Conservation (phyloP, 345 rosid genomes). For the Rubroshorea leprosula region DNA sequence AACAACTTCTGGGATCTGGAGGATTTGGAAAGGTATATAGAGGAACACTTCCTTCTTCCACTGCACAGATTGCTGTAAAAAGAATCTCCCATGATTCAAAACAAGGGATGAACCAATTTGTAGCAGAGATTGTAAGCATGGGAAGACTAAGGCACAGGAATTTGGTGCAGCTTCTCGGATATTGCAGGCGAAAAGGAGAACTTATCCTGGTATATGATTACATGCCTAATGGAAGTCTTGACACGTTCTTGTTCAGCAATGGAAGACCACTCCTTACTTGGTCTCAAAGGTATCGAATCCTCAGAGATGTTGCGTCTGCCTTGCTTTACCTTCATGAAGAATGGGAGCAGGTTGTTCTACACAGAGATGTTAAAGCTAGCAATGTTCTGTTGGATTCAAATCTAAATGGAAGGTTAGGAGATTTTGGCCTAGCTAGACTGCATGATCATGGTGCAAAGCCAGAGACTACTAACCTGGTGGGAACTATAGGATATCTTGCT, state of each 20-base stretch:
- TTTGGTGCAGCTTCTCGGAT: constrained; percentile 48
- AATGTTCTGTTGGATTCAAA: constrained; percentile 37
- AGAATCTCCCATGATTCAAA: constrained; percentile 38
- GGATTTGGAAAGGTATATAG: constrained; percentile 56
- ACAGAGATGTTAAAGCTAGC: constrained; percentile 42
- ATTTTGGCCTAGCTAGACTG: constrained; percentile 43
- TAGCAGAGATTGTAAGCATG: constrained; percentile 39
- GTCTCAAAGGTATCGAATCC: constrained; percentile 32
- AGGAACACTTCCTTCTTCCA: constrained; percentile 40
- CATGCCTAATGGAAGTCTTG: constrained; percentile 59
- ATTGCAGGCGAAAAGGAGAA: constrained; percentile 50
- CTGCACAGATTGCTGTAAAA: constrained; percentile 51
- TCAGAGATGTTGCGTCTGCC: constrained; percentile 42
- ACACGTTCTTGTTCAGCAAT: constrained; percentile 32
- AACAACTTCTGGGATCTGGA: constrained; percentile 43
- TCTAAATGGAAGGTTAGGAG: constrained; percentile 37
- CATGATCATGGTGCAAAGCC: constrained; percentile 36
- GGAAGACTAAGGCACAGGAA: constrained; percentile 50
- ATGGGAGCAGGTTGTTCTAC: constrained; percentile 45
- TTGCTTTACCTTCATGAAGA: constrained; percentile 41
- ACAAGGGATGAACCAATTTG: constrained; percentile 46
- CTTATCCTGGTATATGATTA: constrained; percentile 51
- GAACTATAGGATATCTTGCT: constrained; percentile 49
- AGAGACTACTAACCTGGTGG: constrained; percentile 33
- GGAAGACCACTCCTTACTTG: constrained; percentile 29